phyloP scores from a whole-genome alignment of 2,329 filamentous ascomycete genomes.

The Trichothecium sympodiale region DNA sequence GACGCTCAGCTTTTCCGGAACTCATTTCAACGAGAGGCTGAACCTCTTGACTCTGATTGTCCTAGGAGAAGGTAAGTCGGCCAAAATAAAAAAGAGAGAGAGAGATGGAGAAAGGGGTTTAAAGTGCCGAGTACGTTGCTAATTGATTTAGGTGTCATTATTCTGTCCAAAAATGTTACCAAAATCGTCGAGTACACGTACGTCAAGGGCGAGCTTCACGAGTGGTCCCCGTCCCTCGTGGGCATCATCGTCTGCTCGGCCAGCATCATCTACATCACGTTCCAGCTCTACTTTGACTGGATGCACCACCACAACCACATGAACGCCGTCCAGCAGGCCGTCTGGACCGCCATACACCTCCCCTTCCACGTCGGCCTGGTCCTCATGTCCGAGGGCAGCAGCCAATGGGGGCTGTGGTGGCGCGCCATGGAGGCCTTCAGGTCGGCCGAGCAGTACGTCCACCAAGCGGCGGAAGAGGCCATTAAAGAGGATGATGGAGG shows the following conservation, averaged over 20 bases:
- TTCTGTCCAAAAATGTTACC: constrained; percentile 5
- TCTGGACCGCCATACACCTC: constrained; percentile 5
- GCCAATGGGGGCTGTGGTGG: constrained; percentile 7
- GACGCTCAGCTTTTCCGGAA: constrained; percentile 6
- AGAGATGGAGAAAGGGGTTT: too few species aligned
- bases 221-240: constrained; percentile 4
- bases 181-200: constrained; percentile 7
- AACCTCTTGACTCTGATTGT: constrained; percentile 6
- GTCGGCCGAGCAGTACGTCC: constrained; percentile 1
- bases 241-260: constrained; percentile 5
- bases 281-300: constrained; percentile 8
- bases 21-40: constrained; percentile 6
- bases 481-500: neutral
- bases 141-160: constrained; percentile 3
- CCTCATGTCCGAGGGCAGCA: constrained; percentile 5
- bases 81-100: too few species aligned
- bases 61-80: constrained; percentile 6
- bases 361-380: constrained; percentile 6
- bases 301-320: constrained; percentile 8
- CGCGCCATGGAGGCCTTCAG: constrained; percentile 4
- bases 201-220: constrained; percentile 1
- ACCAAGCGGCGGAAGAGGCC: neutral
- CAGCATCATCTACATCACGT: constrained; percentile 5
- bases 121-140: too few species aligned
- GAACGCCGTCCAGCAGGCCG: constrained; percentile 4